Evolutionary conservation across 2,329 filamentous ascomycete genomes (phyloP).

Genomic region (Penicillium expansum): DNA sequence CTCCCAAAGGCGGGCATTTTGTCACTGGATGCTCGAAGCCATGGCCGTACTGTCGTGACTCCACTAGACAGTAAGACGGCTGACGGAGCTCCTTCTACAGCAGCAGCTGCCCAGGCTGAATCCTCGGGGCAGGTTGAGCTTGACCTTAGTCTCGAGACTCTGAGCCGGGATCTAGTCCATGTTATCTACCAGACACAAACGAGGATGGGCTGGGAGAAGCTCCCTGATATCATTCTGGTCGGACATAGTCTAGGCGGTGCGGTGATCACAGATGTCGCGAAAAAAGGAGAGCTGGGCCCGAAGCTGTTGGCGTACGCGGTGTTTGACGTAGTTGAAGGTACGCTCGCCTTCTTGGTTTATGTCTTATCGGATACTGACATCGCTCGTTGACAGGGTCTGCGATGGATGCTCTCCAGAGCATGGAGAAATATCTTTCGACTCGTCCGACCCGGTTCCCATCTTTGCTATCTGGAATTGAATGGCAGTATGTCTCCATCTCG

Average conservation of each 20-base stretch:
- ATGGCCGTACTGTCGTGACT: constrained; percentile 63
- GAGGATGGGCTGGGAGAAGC: constrained; percentile 67
- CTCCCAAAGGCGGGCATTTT: constrained; percentile 80
- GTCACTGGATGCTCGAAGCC: constrained; percentile 79
- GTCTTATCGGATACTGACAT: not conserved
- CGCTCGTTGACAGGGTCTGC: constrained; percentile 61
- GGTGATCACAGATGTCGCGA: constrained; percentile 80
- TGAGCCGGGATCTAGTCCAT: constrained; percentile 69
- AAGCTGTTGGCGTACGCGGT: constrained; percentile 82
- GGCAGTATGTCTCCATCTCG: constrained; percentile 61
- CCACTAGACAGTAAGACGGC: not conserved
- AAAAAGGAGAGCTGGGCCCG: constrained; percentile 61
- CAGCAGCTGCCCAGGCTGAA: constrained; percentile 24
- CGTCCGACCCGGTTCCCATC: constrained; percentile 76
- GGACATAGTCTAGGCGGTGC: constrained; percentile 93
- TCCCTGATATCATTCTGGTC: constrained; percentile 77
- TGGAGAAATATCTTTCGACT: constrained; percentile 86
- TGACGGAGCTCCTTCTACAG: constrained; percentile 9
- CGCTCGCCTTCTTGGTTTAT: not conserved
- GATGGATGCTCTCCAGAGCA: constrained; percentile 89
- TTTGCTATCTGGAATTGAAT: constrained; percentile 78
- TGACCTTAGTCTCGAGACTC: constrained; percentile 69
- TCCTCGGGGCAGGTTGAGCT: constrained; percentile 40
- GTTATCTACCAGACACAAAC: constrained; percentile 66
- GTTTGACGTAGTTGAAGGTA: constrained; percentile 85